Evolutionary conservation across 2,329 filamentous ascomycete species (phyloP).

Genomic region (Arthrocladium fulminans): DNA sequence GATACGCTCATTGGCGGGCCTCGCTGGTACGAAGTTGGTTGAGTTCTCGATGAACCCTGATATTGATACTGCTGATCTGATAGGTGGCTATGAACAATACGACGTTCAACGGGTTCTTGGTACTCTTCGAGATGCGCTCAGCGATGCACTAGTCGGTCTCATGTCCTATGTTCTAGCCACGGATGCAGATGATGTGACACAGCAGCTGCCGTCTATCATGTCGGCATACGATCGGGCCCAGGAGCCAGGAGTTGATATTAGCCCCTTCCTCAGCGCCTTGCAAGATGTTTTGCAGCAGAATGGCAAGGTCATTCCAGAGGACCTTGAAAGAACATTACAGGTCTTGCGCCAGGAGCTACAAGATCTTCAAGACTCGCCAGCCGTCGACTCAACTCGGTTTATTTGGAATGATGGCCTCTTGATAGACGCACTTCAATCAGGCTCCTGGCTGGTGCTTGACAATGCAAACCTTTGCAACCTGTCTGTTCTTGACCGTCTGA

Average conservation of each 20-base stretch:
- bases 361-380: not conserved
- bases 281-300: not conserved
- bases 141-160: slow-evolving; percentile 42
- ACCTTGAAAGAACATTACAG: not conserved
- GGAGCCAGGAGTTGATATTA: not conserved
- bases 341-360: not conserved
- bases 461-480: slow-evolving; percentile 96
- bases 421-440: slow-evolving; percentile 73
- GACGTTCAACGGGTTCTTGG: slow-evolving; percentile 69
- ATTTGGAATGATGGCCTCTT: slow-evolving; percentile 94
- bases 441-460: slow-evolving; percentile 88
- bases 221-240: not conserved
- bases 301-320: not conserved
- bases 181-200: not conserved
- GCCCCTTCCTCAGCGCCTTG: not conserved
- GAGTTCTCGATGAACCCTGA: slow-evolving; percentile 89
- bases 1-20: slow-evolving; percentile 68
- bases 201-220: not conserved
- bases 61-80: slow-evolving; percentile 92
- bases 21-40: slow-evolving; percentile 65
- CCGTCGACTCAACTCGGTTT: slow-evolving; percentile 41
- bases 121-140: slow-evolving; percentile 47
- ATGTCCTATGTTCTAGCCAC: not conserved
- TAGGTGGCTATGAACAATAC: slow-evolving; percentile 92
- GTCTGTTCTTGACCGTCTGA: slow-evolving; percentile 86